A percentile compares a stretch with the other conserved stretches of the same genome.
Evolutionary conservation across 1,284 basidiomycete species (phyloP).

Genomic region (Pseudozyma thailandica): DNA sequence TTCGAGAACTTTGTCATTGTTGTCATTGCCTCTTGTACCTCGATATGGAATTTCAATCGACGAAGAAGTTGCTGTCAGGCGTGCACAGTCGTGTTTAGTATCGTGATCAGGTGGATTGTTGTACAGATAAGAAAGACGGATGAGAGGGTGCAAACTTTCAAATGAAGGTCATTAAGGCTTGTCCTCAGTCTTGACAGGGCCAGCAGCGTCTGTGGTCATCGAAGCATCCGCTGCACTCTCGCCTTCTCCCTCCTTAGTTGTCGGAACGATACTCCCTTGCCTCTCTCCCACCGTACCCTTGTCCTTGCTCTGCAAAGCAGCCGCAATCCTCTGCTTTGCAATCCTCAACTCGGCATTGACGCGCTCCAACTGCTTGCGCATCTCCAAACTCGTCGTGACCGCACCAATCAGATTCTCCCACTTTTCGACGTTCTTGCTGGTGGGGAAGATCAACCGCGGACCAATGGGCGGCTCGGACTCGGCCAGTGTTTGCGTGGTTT

Average conservation of each 20-base stretch:
- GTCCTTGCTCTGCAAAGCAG: slow-evolving; percentile 8
- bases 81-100: no score
- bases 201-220: background rate
- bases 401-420: slow-evolving; percentile 68
- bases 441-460: slow-evolving; percentile 63
- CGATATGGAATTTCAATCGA: background rate
- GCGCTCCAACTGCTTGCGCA: slow-evolving; percentile 64
- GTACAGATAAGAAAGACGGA: background rate
- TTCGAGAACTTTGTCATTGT: background rate
- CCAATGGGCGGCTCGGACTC: slow-evolving; percentile 59
- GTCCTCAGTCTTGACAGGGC: slow-evolving; percentile 18
- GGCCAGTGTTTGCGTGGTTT: slow-evolving; percentile 57
- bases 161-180: background rate
- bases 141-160: background rate
- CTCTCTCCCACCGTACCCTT: slow-evolving; percentile 1
- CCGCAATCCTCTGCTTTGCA: slow-evolving; percentile 34
- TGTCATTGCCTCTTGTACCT: background rate
- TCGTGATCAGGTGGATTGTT: no score
- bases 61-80: no score
- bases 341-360: slow-evolving; percentile 55
- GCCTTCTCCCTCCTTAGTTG: background rate
- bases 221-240: background rate
- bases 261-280: background rate
- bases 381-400: slow-evolving; percentile 63
- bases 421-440: slow-evolving; percentile 62